Conservation (phyloP, 2,329 filamentous ascomycete species). For the Monilinia laxa region DNA sequence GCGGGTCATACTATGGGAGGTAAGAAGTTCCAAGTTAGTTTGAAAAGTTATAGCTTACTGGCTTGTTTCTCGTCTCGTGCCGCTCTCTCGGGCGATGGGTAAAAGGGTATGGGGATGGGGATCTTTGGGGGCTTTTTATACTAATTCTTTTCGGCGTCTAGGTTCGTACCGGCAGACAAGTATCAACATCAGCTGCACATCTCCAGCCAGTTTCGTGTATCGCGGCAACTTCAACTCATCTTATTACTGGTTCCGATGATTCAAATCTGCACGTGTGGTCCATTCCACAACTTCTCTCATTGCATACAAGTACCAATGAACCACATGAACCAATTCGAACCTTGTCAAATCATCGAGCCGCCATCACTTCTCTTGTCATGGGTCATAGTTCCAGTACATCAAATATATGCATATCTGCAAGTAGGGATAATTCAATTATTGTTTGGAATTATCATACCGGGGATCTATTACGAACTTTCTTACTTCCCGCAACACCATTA, state of each 20-base stretch:
- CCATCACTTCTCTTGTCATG: slow-evolving; percentile 62
- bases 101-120: background rate
- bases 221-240: slow-evolving; percentile 66
- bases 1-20: slow-evolving; percentile 90
- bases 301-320: slow-evolving; percentile 51
- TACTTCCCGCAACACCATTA: slow-evolving; percentile 72
- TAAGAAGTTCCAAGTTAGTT: slow-evolving; percentile 45
- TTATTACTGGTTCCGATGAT: slow-evolving; percentile 79
- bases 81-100: background rate
- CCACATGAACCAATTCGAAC: slow-evolving; percentile 71
- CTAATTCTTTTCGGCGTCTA: slow-evolving; percentile 41
- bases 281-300: slow-evolving; percentile 67
- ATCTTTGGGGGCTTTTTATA: background rate
- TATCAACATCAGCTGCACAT: slow-evolving; percentile 75
- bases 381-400: slow-evolving; percentile 70
- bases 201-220: slow-evolving; percentile 78
- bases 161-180: slow-evolving; percentile 72
- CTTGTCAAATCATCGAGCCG: slow-evolving; percentile 74
- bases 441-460: slow-evolving; percentile 90
- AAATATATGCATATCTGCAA: slow-evolving; percentile 80
- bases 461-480: slow-evolving; percentile 73
- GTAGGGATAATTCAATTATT: slow-evolving; percentile 83
- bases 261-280: slow-evolving; percentile 94
- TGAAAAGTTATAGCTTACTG: slow-evolving; percentile 17
- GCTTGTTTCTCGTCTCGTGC: background rate